Evolutionary conservation across 2,329 filamentous ascomycete species (phyloP).

Genomic region (Neofusicoccum umdonicola): DNA sequence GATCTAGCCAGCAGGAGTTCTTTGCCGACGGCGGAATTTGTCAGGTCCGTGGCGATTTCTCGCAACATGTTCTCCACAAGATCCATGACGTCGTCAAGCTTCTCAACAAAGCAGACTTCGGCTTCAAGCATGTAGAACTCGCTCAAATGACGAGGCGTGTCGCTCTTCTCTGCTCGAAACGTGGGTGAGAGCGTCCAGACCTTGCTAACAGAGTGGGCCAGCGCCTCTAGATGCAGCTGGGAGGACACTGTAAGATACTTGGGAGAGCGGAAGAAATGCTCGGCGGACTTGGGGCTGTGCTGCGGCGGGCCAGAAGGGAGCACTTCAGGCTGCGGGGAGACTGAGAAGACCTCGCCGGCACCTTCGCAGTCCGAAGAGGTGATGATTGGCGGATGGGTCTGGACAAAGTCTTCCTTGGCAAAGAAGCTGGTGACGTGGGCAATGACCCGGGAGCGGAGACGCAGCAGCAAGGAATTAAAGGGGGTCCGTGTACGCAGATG

Average conservation of each 20-base stretch:
- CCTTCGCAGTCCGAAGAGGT: slow-evolving; percentile 98
- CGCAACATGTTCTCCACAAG: slow-evolving; percentile 78
- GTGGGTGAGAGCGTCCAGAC: slow-evolving; percentile 95
- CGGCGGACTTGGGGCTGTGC: slow-evolving; percentile 24
- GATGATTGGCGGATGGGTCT: slow-evolving; percentile 90
- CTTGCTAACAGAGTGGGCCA: slow-evolving; percentile 81
- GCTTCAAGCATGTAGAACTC: slow-evolving; percentile 99
- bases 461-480: slow-evolving; percentile 74
- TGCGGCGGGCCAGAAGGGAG: slow-evolving; percentile 16
- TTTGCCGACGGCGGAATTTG: slow-evolving; percentile 50
- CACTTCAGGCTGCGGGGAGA: slow-evolving; percentile 43
- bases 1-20: slow-evolving; percentile 54
- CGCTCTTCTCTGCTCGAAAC: slow-evolving; percentile 89
- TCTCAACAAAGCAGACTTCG: slow-evolving; percentile 75
- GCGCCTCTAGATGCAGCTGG: slow-evolving; percentile 89
- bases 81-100: slow-evolving; percentile 70
- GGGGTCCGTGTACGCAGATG: slow-evolving; percentile 82
- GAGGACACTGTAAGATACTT: slow-evolving; percentile 96
- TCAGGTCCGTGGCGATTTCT: slow-evolving; percentile 51
- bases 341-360: slow-evolving; percentile 85
- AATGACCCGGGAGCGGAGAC: slow-evolving; percentile 78
- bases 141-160: slow-evolving; percentile 89
- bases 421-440: slow-evolving; percentile 75
- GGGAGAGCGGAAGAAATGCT: slow-evolving; percentile 74
- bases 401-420: slow-evolving; percentile 65